phyloP scores from a whole-genome alignment of 2,329 filamentous ascomycete genomes.

The Talaromyces rugulosus region DNA sequence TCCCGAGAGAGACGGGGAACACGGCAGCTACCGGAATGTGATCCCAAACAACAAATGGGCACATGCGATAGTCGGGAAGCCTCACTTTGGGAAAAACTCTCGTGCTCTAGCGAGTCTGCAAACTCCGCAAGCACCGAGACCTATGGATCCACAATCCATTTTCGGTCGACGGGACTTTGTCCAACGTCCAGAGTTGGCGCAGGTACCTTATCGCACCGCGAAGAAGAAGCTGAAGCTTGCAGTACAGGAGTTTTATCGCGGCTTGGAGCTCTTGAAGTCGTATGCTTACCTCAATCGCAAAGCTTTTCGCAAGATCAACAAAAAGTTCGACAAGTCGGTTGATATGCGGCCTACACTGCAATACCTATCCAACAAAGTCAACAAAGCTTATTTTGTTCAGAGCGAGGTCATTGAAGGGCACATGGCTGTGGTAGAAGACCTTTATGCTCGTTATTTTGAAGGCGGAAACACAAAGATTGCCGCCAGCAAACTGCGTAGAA shows the following conservation, averaged over 20 bases:
- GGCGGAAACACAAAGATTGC: constrained; percentile 89
- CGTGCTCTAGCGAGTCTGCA: constrained; percentile 44
- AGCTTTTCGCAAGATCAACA: constrained; percentile 95
- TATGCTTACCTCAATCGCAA: constrained; percentile 88
- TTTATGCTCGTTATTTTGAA: constrained; percentile 94
- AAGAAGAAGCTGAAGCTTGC: constrained; percentile 90
- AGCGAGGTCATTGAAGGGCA: constrained; percentile 79
- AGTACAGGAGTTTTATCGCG: constrained; percentile 87
- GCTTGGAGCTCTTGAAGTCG: constrained; percentile 84
- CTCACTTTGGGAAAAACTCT: constrained; percentile 53
- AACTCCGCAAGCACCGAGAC: constrained; percentile 35
- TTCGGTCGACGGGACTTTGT: constrained; percentile 47
- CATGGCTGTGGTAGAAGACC: constrained; percentile 76
- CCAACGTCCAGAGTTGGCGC: constrained; percentile 46
- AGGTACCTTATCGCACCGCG: constrained; percentile 78
- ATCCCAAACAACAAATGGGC: constrained; percentile 28
- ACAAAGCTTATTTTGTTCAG: constrained; percentile 84
- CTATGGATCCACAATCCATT: constrained; percentile 24
- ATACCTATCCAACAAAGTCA: constrained; percentile 90
- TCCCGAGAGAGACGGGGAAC: constrained; percentile 19
- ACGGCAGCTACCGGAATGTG: constrained; percentile 21
- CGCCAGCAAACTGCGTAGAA: constrained; percentile 75
- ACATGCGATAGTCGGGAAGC: constrained; percentile 40
- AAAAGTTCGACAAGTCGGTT: constrained; percentile 94
- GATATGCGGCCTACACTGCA: constrained; percentile 70